These are phyloP conservation scores for Helianthus annuus DNA, from an alignment of 129 eudicot species.

Conservation along the genomic window HanXRQr2.0-SUNRISE NC_035443.2:1008161-1008660, in stretches of 20 bases:
- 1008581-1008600: constrained; percentile 43
- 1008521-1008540: constrained; percentile 1
- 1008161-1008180: constrained; percentile 37
- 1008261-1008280: constrained; percentile 46
- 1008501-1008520: constrained; percentile 24
- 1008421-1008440: constrained; percentile 10
- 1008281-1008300: constrained; percentile 35
- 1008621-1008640: constrained; percentile 33
- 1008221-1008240: constrained; percentile 22
- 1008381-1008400: constrained; percentile 32
- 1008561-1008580: constrained; percentile 28
- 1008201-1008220: constrained; percentile 30
- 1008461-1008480: constrained; percentile 27
- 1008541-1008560: constrained; percentile 23
- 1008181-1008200: constrained; percentile 40
- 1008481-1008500: constrained; percentile 32
- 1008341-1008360: constrained; percentile 37
- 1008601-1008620: constrained; percentile 13
- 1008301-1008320: constrained; percentile 24
- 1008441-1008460: constrained; percentile 23
- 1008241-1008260: constrained; percentile 20
- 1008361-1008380: constrained; percentile 15
- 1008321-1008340: constrained; percentile 17
- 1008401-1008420: constrained; percentile 17
- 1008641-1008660: constrained; percentile 29